Base-by-base conservation (phyloP, 805 yeast genomes). In the Suhomyces sp. region DNA sequence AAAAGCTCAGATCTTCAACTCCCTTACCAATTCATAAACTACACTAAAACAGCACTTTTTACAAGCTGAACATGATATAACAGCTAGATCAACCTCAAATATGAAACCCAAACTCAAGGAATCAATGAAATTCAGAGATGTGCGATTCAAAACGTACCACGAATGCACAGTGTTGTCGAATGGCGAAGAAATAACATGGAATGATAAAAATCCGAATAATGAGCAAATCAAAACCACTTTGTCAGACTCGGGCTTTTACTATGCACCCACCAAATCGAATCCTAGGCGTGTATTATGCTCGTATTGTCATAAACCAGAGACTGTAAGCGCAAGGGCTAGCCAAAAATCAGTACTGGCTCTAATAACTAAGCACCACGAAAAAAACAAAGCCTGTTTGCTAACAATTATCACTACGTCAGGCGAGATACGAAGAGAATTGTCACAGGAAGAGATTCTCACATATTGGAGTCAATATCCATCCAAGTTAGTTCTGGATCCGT, bases 231-330 rank as follows among this genome's bases (percentile, higher is more conserved):
- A 66, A n/a, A 62, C 69, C 6, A 62, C 58, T 0, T 66, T 85
- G 71, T 85, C 85, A 1, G 71, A 71, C 46, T 76, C 81, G 17
- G 92, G 93, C 0, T 82, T 86, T 69, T 81, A 71, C 66, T 86
- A 70, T 64, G 75, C 78, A 46, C 91, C 84, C 29, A 69, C 73
- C 10, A 69, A 74, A 48, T 66, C 69, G 29, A 67, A 73, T 44
- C 66, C 60, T 3, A 85, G 82, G 58, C 76, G 82, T 48, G 80
- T 80, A 8, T 75, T 82, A 13, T 87, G 93, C 65, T 78, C 76
- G 49, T 70, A 75, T 59, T 87, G 93, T 45, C 46, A 48, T 29
- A 53, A 54, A 27, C 51, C 57, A 3, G 60, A 57, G 37, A 51
- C 58, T 12, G 53, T 46, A 5, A 12, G 13, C 17, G 40, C 44